Percentiles rank a stretch among this genome's conserved stretches.
Evolutionary conservation across 805 yeast genomes (phyloP).

Genomic region (Metschnikowia chrysomelidarum): DNA sequence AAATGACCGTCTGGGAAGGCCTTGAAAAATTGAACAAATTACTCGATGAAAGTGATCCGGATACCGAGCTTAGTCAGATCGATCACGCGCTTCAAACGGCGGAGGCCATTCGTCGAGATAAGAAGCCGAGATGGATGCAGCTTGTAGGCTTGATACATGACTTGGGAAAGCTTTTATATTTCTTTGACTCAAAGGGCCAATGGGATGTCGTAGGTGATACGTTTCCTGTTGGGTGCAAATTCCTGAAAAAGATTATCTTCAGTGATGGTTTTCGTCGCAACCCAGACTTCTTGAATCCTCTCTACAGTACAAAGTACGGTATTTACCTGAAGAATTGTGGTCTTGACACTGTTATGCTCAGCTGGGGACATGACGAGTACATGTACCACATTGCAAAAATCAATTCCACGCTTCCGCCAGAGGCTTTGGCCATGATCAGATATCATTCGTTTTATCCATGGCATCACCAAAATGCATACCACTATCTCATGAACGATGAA

Average conservation of each 20-base stretch:
- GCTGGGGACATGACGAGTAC: constrained; percentile 81
- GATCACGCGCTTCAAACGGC: constrained; percentile 78
- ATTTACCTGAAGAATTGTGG: constrained; percentile 66
- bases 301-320: constrained; percentile 65
- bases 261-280: constrained; percentile 58
- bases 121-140: constrained; percentile 75
- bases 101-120: constrained; percentile 66
- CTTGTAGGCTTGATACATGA: constrained; percentile 72
- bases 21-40: constrained; percentile 57
- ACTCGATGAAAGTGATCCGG: constrained; percentile 73
- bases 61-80: constrained; percentile 69
- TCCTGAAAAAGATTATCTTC: constrained; percentile 56
- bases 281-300: constrained; percentile 61
- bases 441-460: constrained; percentile 77
- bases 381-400: constrained; percentile 70
- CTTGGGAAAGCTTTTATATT: constrained; percentile 65
- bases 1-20: constrained; percentile 74
- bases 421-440: constrained; percentile 70
- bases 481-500: constrained; percentile 59
- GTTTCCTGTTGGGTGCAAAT: constrained; percentile 71
- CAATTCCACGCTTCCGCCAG: constrained; percentile 61
- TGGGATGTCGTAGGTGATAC: constrained; percentile 85
- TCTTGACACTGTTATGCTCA: constrained; percentile 63
- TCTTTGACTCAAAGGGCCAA: constrained; percentile 70
- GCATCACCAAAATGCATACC: constrained; percentile 70